Percentiles rank a stretch among this genome's conserved stretches.
phyloP scores from a whole-genome alignment of 2,329 filamentous ascomycete species.

The Nothomitra cinnamomea region DNA sequence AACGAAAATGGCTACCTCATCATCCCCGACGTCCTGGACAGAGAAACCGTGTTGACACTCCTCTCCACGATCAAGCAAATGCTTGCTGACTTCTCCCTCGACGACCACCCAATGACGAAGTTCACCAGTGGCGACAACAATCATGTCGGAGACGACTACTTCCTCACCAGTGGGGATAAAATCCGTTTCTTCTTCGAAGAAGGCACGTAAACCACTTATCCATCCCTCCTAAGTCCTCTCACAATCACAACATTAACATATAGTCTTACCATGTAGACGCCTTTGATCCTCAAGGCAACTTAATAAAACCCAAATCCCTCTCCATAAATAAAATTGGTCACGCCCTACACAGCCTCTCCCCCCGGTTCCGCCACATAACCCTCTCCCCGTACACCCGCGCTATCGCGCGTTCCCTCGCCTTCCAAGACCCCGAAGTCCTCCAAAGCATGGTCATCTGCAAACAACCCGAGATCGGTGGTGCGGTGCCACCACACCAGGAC shows the following conservation, averaged over 20 bases:
- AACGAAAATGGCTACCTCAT: slow-evolving; percentile 77
- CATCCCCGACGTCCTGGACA: slow-evolving; percentile 57
- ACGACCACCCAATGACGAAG: slow-evolving; percentile 76
- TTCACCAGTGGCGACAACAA: slow-evolving; percentile 63
- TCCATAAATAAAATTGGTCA: slow-evolving; percentile 88
- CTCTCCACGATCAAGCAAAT: slow-evolving; percentile 59
- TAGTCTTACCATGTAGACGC: no score
- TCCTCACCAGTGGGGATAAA: slow-evolving; percentile 78
- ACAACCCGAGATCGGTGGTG: slow-evolving; percentile 86
- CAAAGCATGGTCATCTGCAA: slow-evolving; percentile 99
- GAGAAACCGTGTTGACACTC: slow-evolving; percentile 46
- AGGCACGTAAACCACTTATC: slow-evolving; percentile 20
- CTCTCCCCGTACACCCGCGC: slow-evolving; percentile 38
- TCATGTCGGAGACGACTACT: slow-evolving; percentile 91
- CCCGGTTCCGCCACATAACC: slow-evolving; percentile 42
- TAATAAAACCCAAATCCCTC: slow-evolving; percentile 61
- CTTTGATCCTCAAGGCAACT: slow-evolving; percentile 45
- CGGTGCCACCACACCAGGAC: slow-evolving; percentile 83
- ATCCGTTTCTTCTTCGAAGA: slow-evolving; percentile 96
- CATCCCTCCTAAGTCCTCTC: no score
- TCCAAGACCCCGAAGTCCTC: slow-evolving; percentile 56
- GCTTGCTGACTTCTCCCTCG: slow-evolving; percentile 59
- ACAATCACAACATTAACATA: no score
- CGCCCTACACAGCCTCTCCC: slow-evolving; percentile 51
- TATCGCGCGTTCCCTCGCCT: slow-evolving; percentile 56